phyloP scores from a whole-genome alignment of 139 green algal species.

The Yamagishiella unicocca region DNA sequence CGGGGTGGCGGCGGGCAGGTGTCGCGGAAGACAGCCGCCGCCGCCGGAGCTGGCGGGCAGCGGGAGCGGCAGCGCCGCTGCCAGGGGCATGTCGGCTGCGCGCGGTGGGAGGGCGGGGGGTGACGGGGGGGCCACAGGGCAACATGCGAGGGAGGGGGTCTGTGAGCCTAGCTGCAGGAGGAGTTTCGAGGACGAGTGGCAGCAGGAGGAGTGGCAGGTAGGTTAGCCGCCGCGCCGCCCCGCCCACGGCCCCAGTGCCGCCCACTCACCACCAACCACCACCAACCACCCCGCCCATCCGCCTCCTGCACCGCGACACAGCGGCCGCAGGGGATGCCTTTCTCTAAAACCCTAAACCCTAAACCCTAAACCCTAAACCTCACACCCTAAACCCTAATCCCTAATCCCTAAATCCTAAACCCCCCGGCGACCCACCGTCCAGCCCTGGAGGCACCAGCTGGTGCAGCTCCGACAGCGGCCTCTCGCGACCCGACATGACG shows the following conservation, averaged over 20 bases:
- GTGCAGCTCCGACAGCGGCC: constrained; percentile 12
- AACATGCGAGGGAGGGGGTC: not conserved
- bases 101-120: not conserved
- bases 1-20: not conserved
- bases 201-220: too few relatives aligned
- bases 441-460: constrained; percentile 3
- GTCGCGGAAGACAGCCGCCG: not conserved
- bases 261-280: not conserved
- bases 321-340: not conserved
- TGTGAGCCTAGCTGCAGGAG: too few relatives aligned
- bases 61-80: not conserved
- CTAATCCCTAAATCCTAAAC: too few relatives aligned
- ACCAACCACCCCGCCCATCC: not conserved
- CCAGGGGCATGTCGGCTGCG: constrained; percentile 7
- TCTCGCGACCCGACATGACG: not conserved
- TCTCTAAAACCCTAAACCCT: not conserved
- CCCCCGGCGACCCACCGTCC: not conserved
- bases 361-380: too few relatives aligned
- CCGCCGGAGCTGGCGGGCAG: not conserved
- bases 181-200: too few relatives aligned
- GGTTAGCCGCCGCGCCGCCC: too few relatives aligned
- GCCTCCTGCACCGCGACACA: not conserved
- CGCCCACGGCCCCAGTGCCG: too few relatives aligned
- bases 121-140: not conserved
- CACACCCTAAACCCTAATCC: too few relatives aligned